Base-by-base conservation (phyloP, 306 rosid species). In the Vigna mungo region DNA sequence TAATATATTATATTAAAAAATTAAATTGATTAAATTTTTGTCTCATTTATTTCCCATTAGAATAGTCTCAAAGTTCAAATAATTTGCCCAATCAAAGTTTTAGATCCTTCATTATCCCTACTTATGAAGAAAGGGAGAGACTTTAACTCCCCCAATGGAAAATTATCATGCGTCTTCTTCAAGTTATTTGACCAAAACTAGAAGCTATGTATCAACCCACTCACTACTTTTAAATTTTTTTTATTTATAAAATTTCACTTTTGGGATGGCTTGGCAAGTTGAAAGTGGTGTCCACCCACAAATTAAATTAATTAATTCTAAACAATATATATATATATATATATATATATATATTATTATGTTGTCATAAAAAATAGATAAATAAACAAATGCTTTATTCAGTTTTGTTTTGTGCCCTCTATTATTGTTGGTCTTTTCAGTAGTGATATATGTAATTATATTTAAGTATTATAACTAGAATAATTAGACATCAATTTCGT, bases 231-330 rank as follows among this genome's bases (percentile, higher is more conserved):
- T 59, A 4, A 4, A 11, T 23, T 25, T 68, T 79, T 51, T 79
- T 52, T 79, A 47, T 21, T 15, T 9, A 59, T 10, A 80, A 44
- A 51, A 47, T 58, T 75, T 83, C 81, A 62, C 72, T 71, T 79
- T 62, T 65, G 14, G 53, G 75, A 37, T 75, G 78, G 84, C 60
- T 75, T 61, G 66, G 52, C 79, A 84, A 64, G 66, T 75, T 56
- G 61, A 80, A 80, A 60, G 68, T 80, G 79, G 76, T 64, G n/a
- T 70, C 23, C 51, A 47, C 27, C 27, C 36, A 63, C 75, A 63
- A 75, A 51, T 54, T 10, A 32, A 64, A 51, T 67, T 44, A 44
- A 44, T 30, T 30, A 30, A 30, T 30, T 30, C 34, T 30, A 4
- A 4, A 30, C 1, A 3, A 0, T 30, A 30, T 25, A 30, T 30